Evolutionary conservation across 108 stramenopile genomes (phyloP), one percentile per base, ranked within the genome.

Genomic region (Skeletonema menzelii): DNA sequence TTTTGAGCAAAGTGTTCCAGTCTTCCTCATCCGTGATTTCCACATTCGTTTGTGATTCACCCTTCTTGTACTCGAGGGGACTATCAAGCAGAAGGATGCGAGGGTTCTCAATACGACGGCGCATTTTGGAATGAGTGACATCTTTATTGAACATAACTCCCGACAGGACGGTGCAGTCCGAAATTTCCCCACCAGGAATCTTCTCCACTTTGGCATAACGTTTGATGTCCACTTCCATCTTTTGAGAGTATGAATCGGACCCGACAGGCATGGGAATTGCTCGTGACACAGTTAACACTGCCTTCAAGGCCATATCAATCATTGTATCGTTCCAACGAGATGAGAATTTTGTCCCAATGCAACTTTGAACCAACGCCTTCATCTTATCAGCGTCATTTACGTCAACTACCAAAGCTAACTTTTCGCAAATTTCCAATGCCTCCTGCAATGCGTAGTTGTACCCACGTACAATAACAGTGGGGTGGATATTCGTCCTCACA

Each of bases 81-180:
- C 95, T 92, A 82, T 99, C 99, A 27, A 99, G 68, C 65, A 99
- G 88, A 5, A 99, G 73, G 49, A 99, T 96, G 40, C 98, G 95
- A 11, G 99, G 99, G 73, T 97, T 98, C 72, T 97, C 98, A 84
- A 99, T 99, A 60, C 91, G 85, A 63, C 98, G 91, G 49, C 96
- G 85, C 99, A 99, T 99, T 78, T 97, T 96, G 62, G 97, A 90
- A 85, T 99, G 98, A 17, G 97, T 97, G 2, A 92, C 91, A 77
- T 99, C 99, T 86, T 99, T 99, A 87, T 99, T 97, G 87, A 99
- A 97, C 98, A 99, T 99, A 67, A 99, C 94, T 49, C 99, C 99
- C 69, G 94, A 88, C 49, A 99, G 76, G 26, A 99, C 99, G 26
- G 69, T 62, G 73, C 93, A 97, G 67, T 99, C 98, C 8, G 86